Base-by-base conservation (phyloP, 2,329 filamentous ascomycete species). In the Fusarium avenaceum region DNA sequence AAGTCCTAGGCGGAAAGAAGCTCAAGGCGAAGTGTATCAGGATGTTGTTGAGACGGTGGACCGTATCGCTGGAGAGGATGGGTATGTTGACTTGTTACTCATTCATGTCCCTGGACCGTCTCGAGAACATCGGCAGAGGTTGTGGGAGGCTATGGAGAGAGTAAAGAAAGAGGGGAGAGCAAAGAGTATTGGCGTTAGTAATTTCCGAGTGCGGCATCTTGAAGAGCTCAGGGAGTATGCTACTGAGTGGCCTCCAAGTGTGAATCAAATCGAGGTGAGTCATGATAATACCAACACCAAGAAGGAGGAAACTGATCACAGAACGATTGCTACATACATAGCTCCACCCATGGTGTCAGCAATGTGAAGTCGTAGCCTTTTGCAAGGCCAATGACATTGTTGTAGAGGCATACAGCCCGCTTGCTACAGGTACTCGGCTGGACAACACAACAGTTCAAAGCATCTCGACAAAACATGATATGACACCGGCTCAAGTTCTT, bases 301-400 rank as follows among this genome's bases (percentile, higher is more conserved):
- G 8, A 20, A 42, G 14, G 11, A 9, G 7, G 8, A 1, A 22
- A 22, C 33, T 59, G n/a, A 53, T 7, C 2, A 17, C n/a, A 19
- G 10, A 14, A 22, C 22, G n/a, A 10, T 33, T 48, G 9, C n/a
- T 15, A 35, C 6, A 15, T 15, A 35, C 6, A 13, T 26, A 92
- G 89, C 84, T 92, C 24, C 90, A 93, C 74, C 90, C 90, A 0
- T 92, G 89, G 89, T 87, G 84, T 70, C 90, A 92, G 76, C 81
- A 82, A 57, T 70, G 73, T 20, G 74, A 80, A 3, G 75, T 81
- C 3, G 79, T 79, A 14, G 62, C 72, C 15, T 82, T 80, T 74
- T 96, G 93, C 87, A 92, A 92, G 84, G 89, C 93, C 80, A 84
- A 94, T 77, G 90, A 89, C 76, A 94, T 96, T 81, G 48, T 77